These are phyloP conservation scores for Ceratobasidium sp. DNA, from an alignment of 1,284 basidiomycete species.

Conservation along the genomic window DNA sequence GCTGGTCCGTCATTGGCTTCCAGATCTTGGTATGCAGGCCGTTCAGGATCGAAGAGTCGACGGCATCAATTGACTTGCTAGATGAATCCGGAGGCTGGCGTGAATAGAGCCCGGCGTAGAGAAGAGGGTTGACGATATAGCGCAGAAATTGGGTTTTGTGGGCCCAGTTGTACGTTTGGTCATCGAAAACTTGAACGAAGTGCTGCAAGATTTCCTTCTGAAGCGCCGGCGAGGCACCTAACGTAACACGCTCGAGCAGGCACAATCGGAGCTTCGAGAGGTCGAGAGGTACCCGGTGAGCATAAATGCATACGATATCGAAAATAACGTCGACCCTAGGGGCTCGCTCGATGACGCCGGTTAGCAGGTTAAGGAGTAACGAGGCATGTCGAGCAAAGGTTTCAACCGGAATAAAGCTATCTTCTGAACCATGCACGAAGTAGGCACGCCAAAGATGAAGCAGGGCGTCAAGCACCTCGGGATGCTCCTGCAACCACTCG, in stretches of 20 bases:
- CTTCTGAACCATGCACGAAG: conserved; percentile 46
- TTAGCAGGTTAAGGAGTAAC: conserved; percentile 32
- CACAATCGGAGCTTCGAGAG: conserved; percentile 87
- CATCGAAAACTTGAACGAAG: conserved; percentile 88
- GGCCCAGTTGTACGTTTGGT: conserved; percentile 73
- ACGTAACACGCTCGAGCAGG: conserved; percentile 87
- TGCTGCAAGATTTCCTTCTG: conserved; percentile 86
- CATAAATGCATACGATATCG: conserved; percentile 88
- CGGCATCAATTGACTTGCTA: conserved; percentile 66
- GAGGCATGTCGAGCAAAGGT: conserved; percentile 59
- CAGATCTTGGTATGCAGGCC: conserved; percentile 83
- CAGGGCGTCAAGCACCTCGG: conserved; percentile 75
- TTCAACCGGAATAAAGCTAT: conserved; percentile 56
- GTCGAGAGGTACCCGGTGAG: conserved; percentile 86
- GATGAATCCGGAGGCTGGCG: conserved; percentile 15
- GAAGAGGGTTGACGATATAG: conserved; percentile 89
- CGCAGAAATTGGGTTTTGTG: conserved; percentile 92
- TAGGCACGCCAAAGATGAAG: conserved; percentile 79
- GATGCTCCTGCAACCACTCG: conserved; percentile 79
- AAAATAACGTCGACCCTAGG: conserved; percentile 81
- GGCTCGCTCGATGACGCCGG: conserved; percentile 49
- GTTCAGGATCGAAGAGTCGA: conserved; percentile 79
- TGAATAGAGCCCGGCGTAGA: conserved; percentile 69
- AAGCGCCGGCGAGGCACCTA: conserved; percentile 68
- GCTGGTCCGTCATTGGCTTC: conserved; percentile 73